These are phyloP conservation scores for Spathaspora arborariae DNA, from an alignment of 805 yeast genomes.

Conservation along the genomic window DNA sequence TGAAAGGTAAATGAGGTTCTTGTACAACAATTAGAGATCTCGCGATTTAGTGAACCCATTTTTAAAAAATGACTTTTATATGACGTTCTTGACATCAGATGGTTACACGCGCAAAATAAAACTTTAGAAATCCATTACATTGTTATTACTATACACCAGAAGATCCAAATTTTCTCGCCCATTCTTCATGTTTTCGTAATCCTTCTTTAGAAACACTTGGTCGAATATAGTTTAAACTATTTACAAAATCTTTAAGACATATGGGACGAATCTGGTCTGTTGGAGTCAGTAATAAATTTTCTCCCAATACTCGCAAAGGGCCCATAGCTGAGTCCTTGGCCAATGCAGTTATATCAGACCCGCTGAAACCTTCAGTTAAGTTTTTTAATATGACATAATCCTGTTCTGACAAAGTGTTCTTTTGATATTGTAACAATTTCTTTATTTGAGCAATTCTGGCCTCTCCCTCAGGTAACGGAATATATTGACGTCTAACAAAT, in stretches of 20 bases:
- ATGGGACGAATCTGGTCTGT: slow-evolving; percentile 79
- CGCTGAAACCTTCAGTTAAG: slow-evolving; percentile 79
- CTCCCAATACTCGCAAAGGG: slow-evolving; percentile 87
- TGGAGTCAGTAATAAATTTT: slow-evolving; percentile 63
- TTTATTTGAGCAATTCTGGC: slow-evolving; percentile 71
- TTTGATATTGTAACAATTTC: slow-evolving; percentile 67
- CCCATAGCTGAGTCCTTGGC: slow-evolving; percentile 99
- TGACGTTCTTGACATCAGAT: not conserved
- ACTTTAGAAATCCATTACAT: not conserved
- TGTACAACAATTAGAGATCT: too few relatives aligned
- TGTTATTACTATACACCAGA: slow-evolving; percentile 61
- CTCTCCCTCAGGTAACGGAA: slow-evolving; percentile 87
- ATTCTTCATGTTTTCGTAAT: slow-evolving; percentile 71
- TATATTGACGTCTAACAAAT: slow-evolving; percentile 86
- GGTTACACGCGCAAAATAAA: not conserved
- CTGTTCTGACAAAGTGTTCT: slow-evolving; percentile 58
- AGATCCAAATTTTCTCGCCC: slow-evolving; percentile 86
- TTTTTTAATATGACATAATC: slow-evolving; percentile 61
- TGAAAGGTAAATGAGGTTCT: too few relatives aligned
- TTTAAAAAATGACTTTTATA: too few relatives aligned
- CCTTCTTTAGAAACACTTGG: slow-evolving; percentile 89
- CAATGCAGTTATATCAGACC: slow-evolving; percentile 86
- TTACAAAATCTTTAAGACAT: slow-evolving; percentile 65
- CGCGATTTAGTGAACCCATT: too few relatives aligned
- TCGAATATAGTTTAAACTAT: slow-evolving; percentile 72